These are phyloP conservation scores for Botrytis elliptica DNA, from an alignment of 2,329 filamentous ascomycete species.

Conservation along the genomic window DNA sequence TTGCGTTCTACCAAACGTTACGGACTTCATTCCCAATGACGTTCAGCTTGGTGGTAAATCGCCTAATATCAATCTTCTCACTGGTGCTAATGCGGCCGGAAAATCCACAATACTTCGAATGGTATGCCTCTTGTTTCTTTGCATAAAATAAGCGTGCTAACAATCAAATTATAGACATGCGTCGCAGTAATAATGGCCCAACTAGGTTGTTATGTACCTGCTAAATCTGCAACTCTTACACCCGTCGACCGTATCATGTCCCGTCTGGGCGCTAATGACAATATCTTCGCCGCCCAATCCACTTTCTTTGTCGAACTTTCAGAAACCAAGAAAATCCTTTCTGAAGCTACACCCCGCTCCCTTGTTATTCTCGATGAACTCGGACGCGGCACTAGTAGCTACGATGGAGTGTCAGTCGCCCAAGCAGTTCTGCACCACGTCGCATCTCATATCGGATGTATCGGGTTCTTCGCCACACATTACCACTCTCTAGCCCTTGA, in stretches of 20 bases:
- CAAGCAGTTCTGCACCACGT: slow-evolving; percentile 97
- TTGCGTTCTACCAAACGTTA: slow-evolving; percentile 85
- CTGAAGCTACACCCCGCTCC: slow-evolving; percentile 88
- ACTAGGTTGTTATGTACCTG: slow-evolving; percentile 89
- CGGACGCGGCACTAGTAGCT: slow-evolving; percentile 89
- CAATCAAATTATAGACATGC: slow-evolving; percentile 62
- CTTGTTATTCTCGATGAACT: slow-evolving; percentile 97
- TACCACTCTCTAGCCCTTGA: slow-evolving; percentile 93
- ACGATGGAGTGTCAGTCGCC: slow-evolving; percentile 94
- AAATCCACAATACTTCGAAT: slow-evolving; percentile 96
- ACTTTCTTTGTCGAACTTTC: slow-evolving; percentile 98
- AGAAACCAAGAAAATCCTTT: slow-evolving; percentile 96
- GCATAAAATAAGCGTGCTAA: slow-evolving; percentile 25
- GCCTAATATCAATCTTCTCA: slow-evolving; percentile 85
- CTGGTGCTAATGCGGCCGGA: slow-evolving; percentile 93
- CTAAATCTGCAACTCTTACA: slow-evolving; percentile 76
- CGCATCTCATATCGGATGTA: slow-evolving; percentile 85
- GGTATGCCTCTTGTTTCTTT: slow-evolving; percentile 52
- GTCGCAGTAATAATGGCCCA: slow-evolving; percentile 97
- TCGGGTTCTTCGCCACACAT: slow-evolving; percentile 97
- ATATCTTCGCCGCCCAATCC: slow-evolving; percentile 96
- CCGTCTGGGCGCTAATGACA: slow-evolving; percentile 93
- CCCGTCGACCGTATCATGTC: slow-evolving; percentile 99
- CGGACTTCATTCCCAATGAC: slow-evolving; percentile 96
- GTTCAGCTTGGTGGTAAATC: slow-evolving; percentile 78